Evolutionary conservation across 1,284 basidiomycete species (phyloP).

Genomic region (Boletellus deceptivus): DNA sequence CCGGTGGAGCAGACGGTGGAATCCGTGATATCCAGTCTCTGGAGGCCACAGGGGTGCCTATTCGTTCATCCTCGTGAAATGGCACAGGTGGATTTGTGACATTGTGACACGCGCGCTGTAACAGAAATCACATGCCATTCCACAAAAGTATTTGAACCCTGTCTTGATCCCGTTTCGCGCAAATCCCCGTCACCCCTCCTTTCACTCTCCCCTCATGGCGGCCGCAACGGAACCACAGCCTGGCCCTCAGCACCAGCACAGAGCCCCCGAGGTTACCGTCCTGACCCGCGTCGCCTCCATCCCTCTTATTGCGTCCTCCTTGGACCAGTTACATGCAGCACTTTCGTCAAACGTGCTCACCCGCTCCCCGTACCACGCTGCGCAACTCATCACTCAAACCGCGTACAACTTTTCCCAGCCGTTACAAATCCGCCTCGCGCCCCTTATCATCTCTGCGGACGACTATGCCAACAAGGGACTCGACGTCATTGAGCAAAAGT

Average conservation of each 20-base stretch:
- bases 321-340: conserved; percentile 56
- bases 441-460: conserved; percentile 62
- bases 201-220: conserved; percentile 34
- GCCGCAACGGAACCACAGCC: conserved; percentile 39
- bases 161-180: conserved; percentile 13
- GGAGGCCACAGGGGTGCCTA: no score
- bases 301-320: conserved; percentile 63
- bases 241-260: conserved; percentile 31
- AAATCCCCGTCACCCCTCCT: conserved; percentile 2
- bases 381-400: conserved; percentile 54
- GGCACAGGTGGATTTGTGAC: conserved; percentile 16
- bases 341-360: conserved; percentile 61
- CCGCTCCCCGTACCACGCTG: conserved; percentile 59
- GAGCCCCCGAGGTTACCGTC: conserved; percentile 55
- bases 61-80: conserved; percentile 7
- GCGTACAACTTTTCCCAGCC: conserved; percentile 65
- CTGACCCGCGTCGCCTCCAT: conserved; percentile 63
- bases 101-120: conserved; percentile 22
- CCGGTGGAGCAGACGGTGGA: conserved; percentile 1
- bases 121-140: conserved; percentile 26
- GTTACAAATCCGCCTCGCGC: conserved; percentile 60
- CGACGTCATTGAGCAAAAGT: conserved; percentile 68
- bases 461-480: conserved; percentile 68
- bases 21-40: no score
- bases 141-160: conserved; percentile 30